Percentiles rank a stretch among this genome's conserved stretches.
These are phyloP conservation scores for Chlorella sp. DNA, from an alignment of 139 green algal genomes.

Conservation along the genomic window DNA sequence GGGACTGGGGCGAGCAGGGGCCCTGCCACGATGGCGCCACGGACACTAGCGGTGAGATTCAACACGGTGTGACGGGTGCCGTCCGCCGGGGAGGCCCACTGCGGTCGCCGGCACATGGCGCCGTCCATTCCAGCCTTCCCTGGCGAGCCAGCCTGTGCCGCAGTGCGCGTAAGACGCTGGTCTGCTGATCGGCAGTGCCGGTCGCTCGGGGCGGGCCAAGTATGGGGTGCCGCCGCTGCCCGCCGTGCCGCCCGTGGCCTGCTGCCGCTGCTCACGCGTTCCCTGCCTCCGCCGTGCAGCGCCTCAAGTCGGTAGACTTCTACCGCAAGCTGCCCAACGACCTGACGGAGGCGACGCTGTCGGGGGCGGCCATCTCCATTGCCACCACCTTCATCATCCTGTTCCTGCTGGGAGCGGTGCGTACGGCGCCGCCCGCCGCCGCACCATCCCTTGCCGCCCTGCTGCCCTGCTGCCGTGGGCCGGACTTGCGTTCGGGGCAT, in stretches of 20 bases:
- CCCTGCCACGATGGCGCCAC: neutral
- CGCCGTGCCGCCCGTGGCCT: neutral
- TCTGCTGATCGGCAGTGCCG: neutral
- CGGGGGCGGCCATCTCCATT: slow-evolving; percentile 90
- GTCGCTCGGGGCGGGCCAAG: neutral
- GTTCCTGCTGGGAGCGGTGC: slow-evolving; percentile 83
- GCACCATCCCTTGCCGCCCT: neutral
- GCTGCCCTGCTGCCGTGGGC: neutral
- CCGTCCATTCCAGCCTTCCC: too few relatives aligned
- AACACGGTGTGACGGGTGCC: too few relatives aligned
- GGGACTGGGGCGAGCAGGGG: too few relatives aligned
- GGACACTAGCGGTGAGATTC: neutral
- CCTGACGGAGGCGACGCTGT: slow-evolving; percentile 92
- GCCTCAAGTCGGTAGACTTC: slow-evolving; percentile 60
- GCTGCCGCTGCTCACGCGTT: neutral
- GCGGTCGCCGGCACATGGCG: too few relatives aligned
- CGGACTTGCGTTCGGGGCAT: too few relatives aligned
- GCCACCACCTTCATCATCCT: slow-evolving; percentile 83
- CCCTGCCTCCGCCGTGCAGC: neutral
- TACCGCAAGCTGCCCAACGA: slow-evolving; percentile 75
- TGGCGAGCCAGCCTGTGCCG: too few relatives aligned
- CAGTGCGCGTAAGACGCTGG: too few relatives aligned
- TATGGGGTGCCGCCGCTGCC: neutral
- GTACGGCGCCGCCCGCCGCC: neutral
- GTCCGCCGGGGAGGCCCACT: too few relatives aligned